phyloP scores from a whole-genome alignment of 2,329 filamentous ascomycete genomes.

The Lecanosticta acicola region DNA sequence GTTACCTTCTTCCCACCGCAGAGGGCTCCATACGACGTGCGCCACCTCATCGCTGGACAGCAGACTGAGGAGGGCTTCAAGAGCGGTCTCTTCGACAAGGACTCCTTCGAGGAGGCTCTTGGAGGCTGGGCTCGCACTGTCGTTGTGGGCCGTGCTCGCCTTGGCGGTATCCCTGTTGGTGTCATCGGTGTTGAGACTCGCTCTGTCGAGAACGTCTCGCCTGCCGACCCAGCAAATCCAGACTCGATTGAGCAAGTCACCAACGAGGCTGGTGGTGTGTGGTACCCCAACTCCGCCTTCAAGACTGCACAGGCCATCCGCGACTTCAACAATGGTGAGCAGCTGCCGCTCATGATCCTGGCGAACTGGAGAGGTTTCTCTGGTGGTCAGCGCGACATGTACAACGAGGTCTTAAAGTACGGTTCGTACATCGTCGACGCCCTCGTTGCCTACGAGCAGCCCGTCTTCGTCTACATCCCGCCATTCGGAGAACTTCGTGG shows the following conservation, averaged over 20 bases:
- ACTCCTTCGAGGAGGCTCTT: slow-evolving; percentile 93
- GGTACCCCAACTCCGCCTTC: slow-evolving; percentile 99
- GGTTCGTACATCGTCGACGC: slow-evolving; percentile 98
- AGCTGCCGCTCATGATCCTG: slow-evolving; percentile 96
- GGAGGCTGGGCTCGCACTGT: slow-evolving; percentile 97
- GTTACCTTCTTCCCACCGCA: slow-evolving; percentile 73
- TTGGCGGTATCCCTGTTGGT: slow-evolving; percentile 96
- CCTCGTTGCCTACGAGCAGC: slow-evolving; percentile 96
- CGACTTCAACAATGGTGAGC: slow-evolving; percentile 98
- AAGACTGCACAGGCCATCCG: slow-evolving; percentile 98
- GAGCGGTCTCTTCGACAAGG: slow-evolving; percentile 89
- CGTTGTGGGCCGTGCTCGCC: slow-evolving; percentile 89
- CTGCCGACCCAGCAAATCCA: slow-evolving; percentile 94
- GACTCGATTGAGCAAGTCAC: slow-evolving; percentile 95
- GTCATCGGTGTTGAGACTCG: slow-evolving; percentile 96
- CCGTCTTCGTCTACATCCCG: slow-evolving; percentile 98
- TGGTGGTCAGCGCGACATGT: slow-evolving; percentile 98
- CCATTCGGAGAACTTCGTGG: slow-evolving; percentile 94
- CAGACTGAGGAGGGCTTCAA: slow-evolving; percentile 81
- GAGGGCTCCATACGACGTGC: slow-evolving; percentile 84
- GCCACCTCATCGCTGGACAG: slow-evolving; percentile 87
- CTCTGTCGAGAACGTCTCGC: slow-evolving; percentile 92
- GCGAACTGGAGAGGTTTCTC: slow-evolving; percentile 99
- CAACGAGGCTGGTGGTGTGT: slow-evolving; percentile 95
- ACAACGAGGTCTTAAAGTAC: slow-evolving; percentile 99